Evolutionary conservation across 2,329 filamentous ascomycete genomes (phyloP), one percentile per base, ranked within the genome.

Genomic region (Thermoascus crustaceus): DNA sequence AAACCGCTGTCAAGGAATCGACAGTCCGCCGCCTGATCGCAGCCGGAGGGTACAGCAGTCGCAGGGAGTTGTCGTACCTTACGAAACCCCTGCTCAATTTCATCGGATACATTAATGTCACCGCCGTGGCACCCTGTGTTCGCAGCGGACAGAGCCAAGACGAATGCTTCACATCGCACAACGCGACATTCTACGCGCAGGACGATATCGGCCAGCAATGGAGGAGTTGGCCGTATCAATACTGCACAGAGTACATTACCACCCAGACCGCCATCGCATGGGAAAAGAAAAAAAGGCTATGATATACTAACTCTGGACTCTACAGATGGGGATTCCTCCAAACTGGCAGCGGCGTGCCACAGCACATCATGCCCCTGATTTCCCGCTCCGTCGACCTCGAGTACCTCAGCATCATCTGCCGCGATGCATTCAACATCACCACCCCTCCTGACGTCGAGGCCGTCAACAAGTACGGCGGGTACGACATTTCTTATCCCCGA

Each of bases 381-480:
- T 89, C 85, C 1, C 79, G 85, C 9, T 68, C 77, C 3, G 67
- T 85, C 22, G 73, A 79, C 42, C 49, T 86, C 1, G 67, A 78
- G 2, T 86, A 79, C 55, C 57, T 67, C 2, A 75, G 73, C 0
- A 57, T 71, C 3, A 66, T 79, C 47, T 93, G 85, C 63, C 67
- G 68, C 1, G 65, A 73, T 5, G 73, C 75, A 0, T 93, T 87
- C 68, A 80, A 81, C 60, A 77, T 88, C 51, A 76, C 72, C 0
- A 57, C 64, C 0, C 73, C 72, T 0, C 73, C 85, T 0, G 67
- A 87, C 34, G 62, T 80, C 0, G 69, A 76, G 1, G 66, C 67
- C 1, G 77, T 91, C 57, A 91, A 93, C 67, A 78, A 80, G 52
- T 80, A 82, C 44, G 86, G 86, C 26, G 82, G 78, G 8, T 83